These are phyloP conservation scores for Phytophthora citrophthora DNA, from an alignment of 352 stramenopile genomes.

Conservation along the genomic window DNA sequence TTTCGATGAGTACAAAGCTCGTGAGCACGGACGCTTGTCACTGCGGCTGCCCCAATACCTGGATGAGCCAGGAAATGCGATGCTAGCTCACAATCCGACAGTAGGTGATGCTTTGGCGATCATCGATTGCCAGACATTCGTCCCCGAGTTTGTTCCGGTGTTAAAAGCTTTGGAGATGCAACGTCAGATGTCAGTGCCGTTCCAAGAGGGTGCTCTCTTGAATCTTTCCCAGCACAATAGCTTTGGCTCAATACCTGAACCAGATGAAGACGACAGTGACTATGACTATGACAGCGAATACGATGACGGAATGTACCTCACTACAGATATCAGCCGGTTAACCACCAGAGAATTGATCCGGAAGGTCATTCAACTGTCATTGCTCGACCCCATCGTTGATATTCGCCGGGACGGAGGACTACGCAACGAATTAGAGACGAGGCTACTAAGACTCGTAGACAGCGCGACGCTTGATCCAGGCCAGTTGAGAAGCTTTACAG, in stretches of 20 bases:
- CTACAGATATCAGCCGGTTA: background rate
- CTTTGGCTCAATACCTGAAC: constrained; percentile 4
- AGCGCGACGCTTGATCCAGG: constrained; percentile 69
- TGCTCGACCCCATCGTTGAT: constrained; percentile 80
- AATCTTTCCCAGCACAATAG: constrained; percentile 51
- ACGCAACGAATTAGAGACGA: constrained; percentile 34
- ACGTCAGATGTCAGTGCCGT: constrained; percentile 71
- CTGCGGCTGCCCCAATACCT: constrained; percentile 79
- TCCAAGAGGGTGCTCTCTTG: constrained; percentile 73
- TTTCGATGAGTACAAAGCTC: constrained; percentile 67
- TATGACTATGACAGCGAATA: constrained; percentile 3
- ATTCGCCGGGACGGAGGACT: constrained; percentile 71
- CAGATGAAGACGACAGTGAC: background rate
- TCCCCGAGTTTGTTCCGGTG: constrained; percentile 88
- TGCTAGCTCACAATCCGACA: constrained; percentile 55
- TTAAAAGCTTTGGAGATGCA: constrained; percentile 83
- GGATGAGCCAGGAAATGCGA: constrained; percentile 63
- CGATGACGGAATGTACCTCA: background rate
- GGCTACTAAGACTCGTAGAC: constrained; percentile 51
- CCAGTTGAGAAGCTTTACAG: constrained; percentile 78
- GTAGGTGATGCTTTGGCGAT: constrained; percentile 70
- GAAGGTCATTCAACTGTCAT: constrained; percentile 60
- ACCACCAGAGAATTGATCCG: constrained; percentile 27
- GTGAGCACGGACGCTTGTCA: constrained; percentile 62
- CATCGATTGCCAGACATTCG: constrained; percentile 89